Percentiles rank a stretch among this genome's conserved stretches.
Conservation (phyloP, 768 basidiomycete genomes). For the Phallus indusiatus region DNA sequence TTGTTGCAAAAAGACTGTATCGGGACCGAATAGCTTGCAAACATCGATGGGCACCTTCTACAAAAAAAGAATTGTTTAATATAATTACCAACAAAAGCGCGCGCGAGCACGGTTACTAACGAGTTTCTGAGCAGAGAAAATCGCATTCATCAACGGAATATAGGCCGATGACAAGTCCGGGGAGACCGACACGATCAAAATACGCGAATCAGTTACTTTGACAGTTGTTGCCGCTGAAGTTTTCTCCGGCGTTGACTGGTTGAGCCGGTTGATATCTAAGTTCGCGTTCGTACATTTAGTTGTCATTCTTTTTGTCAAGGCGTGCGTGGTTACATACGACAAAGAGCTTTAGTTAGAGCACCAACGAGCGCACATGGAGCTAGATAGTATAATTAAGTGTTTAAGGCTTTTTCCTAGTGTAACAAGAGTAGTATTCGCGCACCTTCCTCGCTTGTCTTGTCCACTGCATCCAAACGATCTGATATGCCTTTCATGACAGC, state of each 20-base stretch:
- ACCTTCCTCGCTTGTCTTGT: conserved; percentile 44
- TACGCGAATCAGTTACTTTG: conserved; percentile 38
- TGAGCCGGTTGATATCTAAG: conserved; percentile 59
- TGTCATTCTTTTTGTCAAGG: conserved; percentile 25
- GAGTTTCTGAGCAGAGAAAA: conserved; percentile 97
- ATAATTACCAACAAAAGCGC: conserved; percentile 6
- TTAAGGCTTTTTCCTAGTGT: conserved; percentile 8
- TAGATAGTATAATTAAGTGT: conserved; percentile 14
- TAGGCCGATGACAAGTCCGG: conserved; percentile 85
- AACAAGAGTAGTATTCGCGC: conserved; percentile 14
- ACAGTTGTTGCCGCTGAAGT: conserved; percentile 19
- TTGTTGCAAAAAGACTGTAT: conserved; percentile 94
- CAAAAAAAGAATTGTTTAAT: background rate
- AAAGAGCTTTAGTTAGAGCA: conserved; percentile 85
- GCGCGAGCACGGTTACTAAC: conserved; percentile 33
- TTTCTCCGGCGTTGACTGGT: conserved; percentile 23
- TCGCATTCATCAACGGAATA: conserved; percentile 98
- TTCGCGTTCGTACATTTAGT: conserved; percentile 27
- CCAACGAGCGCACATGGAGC: conserved; percentile 72
- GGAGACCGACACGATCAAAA: conserved; percentile 82
- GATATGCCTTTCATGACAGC: conserved; percentile 52
- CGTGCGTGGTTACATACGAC: conserved; percentile 49
- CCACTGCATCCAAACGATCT: conserved; percentile 48
- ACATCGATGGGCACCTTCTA: conserved; percentile 98
- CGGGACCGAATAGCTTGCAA: conserved; percentile 80